Evolutionary conservation across 2,329 filamentous ascomycete species (phyloP), one percentile per base, ranked within the genome.

Genomic region (Blastomyces parvus): DNA sequence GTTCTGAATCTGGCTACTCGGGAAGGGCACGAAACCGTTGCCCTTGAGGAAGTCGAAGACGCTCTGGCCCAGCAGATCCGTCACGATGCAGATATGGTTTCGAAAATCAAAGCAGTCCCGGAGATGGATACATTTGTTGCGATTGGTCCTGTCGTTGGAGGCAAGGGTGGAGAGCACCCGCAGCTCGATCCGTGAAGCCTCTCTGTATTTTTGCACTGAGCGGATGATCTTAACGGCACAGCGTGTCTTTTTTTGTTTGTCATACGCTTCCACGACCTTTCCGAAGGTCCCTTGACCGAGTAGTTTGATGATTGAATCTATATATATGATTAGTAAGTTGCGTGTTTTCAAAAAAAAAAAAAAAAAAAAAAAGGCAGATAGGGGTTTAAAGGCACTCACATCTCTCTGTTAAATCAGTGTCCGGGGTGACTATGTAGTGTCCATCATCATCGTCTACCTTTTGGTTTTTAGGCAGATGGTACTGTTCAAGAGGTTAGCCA

Each of bases 191-290:
- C 91, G 86, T 9, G 90, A 96, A 44, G 94, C 94, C 78, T 99
- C 94, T 57, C 94, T 88, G 73, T 99, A 99, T 75, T 99, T 99
- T 73, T 96, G 94, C 14, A 99, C 94, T 0, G 94, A 97, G 69
- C 94, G 88, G 68, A 99, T 97, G 75, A 99, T 96, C 77, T 99
- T 99, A 76, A 99, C 91, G 42, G 94, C 94, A 68, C 96, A 95
- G 74, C 92, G 90, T 69, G 83, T 83, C 65, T 88, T 88, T 66
- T 86, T 87, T 70, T 84, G 84, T 65, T 85, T 85, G 74, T 99
- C 94, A 69, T 85, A 87, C 61, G 94, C 94, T 76, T 97, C 89
- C 22, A 99, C 94, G 19, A 99, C 94, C 76, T 99, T 99, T 72
- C 94, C 94, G 74, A 99, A 99, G 0, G 94, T 99, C 67, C 94